These are phyloP conservation scores for Rhodotorula sp. DNA, from an alignment of 1,284 basidiomycete species.

Conservation along the genomic window DNA sequence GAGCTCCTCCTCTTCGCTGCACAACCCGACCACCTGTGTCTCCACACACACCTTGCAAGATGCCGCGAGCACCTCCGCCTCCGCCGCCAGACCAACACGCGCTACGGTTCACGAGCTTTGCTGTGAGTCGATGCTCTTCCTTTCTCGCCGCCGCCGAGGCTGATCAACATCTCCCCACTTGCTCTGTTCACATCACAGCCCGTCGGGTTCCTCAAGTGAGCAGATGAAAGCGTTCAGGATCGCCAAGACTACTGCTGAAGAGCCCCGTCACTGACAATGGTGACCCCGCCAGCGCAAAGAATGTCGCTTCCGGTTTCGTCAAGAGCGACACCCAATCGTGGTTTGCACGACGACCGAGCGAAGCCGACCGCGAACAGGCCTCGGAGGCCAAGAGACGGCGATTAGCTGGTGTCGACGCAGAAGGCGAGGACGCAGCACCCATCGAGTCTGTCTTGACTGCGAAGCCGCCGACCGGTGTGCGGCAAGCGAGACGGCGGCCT, in stretches of 20 bases:
- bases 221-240: rapidly evolving
- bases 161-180: constrained; percentile 20
- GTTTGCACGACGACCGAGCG: constrained; percentile 20
- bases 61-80: not conserved
- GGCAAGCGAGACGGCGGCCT: constrained; percentile 1
- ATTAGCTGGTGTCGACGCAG: constrained; percentile 30
- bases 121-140: constrained; percentile 1
- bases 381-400: constrained; percentile 30
- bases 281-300: constrained; percentile 29
- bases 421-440: not conserved
- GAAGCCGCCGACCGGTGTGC: not conserved
- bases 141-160: not conserved
- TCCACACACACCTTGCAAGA: not conserved
- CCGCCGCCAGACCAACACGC: not conserved
- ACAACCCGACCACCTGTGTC: not conserved
- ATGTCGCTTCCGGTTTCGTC: constrained; percentile 32
- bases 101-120: constrained; percentile 16
- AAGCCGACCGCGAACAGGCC: constrained; percentile 21
- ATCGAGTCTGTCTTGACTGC: not conserved
- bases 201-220: constrained; percentile 39
- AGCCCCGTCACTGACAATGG: not conserved
- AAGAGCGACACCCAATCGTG: constrained; percentile 32
- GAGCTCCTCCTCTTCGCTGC: too few species aligned
- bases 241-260: too few species aligned
- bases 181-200: constrained; percentile 1